These are phyloP conservation scores for Lablab purpureus DNA, from an alignment of 306 rosid genomes.

Conservation along the genomic window DNA sequence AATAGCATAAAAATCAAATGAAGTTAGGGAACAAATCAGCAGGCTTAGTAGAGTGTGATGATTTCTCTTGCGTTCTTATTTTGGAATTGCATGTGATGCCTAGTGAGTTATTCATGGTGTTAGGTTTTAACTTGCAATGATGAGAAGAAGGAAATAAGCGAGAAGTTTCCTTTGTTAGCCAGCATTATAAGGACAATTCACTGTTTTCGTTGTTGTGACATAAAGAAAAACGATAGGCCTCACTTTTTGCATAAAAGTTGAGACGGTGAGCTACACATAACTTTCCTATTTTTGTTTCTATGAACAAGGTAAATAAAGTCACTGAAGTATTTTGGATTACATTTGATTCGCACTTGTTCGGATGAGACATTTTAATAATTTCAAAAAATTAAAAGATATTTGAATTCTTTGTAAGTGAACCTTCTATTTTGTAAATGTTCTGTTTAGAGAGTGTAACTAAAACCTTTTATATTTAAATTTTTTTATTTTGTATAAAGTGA, in stretches of 20 bases:
- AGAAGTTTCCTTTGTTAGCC: constrained; percentile 34
- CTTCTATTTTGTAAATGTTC: no score
- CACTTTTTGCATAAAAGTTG: neutral
- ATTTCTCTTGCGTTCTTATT: neutral
- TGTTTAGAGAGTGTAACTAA: no score
- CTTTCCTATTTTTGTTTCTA: constrained; percentile 15
- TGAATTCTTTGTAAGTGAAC: no score
- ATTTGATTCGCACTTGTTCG: no score
- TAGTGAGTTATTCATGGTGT: constrained; percentile 12
- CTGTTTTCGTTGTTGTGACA: neutral
- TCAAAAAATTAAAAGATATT: no score
- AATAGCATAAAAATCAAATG: neutral
- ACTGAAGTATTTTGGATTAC: no score
- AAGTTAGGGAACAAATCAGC: neutral
- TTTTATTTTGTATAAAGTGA: no score
- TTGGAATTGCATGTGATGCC: constrained; percentile 8
- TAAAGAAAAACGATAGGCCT: neutral
- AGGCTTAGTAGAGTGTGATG: constrained; percentile 13
- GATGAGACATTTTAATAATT: no score
- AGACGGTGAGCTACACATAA: constrained; percentile 17
- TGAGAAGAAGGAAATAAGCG: constrained; percentile 2
- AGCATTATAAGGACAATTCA: neutral
- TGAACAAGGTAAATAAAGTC: no score
- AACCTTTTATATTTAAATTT: no score
- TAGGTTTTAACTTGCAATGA: neutral